Percentiles rank a stretch among this genome's conserved stretches.
Conservation (phyloP, 371 early-diverging fungal genomes). For the Circinella minor region DNA sequence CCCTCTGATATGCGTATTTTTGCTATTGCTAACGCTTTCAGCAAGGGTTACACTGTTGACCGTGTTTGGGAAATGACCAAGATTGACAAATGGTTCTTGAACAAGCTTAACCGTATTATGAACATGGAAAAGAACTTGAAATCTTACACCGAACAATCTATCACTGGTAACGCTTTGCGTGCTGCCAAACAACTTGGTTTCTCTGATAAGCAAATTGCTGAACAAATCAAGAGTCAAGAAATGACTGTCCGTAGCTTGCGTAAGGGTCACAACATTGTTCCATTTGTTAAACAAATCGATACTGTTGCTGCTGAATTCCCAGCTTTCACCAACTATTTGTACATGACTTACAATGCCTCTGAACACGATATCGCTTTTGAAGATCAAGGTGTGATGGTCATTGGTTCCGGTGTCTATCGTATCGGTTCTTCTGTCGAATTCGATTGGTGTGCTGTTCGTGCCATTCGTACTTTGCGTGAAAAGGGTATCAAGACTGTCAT, state of each 20-base stretch:
- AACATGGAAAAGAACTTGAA: constrained; percentile 61
- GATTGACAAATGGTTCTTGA: constrained; percentile 95
- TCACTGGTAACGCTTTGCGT: constrained; percentile 61
- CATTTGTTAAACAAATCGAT: constrained; percentile 92
- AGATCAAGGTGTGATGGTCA: constrained; percentile 90
- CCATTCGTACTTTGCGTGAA: constrained; percentile 80
- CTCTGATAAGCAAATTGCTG: constrained; percentile 86
- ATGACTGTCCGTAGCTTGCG: constrained; percentile 70
- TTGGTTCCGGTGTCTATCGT: constrained; percentile 96
- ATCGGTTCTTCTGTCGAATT: constrained; percentile 95
- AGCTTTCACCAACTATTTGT: constrained; percentile 90
- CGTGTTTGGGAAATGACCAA: constrained; percentile 86
- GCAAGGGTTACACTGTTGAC: constrained; percentile 82
- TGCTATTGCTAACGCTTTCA: constrained; percentile 68
- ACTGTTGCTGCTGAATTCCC: constrained; percentile 96
- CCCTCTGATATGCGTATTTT: constrained; percentile 93
- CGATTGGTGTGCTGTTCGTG: constrained; percentile 91
- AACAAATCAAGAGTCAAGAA: constrained; percentile 59
- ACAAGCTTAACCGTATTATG: constrained; percentile 89
- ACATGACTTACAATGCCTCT: constrained; percentile 91
- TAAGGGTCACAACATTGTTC: constrained; percentile 71
- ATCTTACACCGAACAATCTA: constrained; percentile 42
- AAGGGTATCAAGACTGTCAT: constrained; percentile 87
- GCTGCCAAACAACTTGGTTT: constrained; percentile 87
- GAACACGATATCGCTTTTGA: constrained; percentile 83